Evolutionary conservation across 169 alveolate genomes (phyloP).

Genomic region (Plasmodium yoelii): DNA sequence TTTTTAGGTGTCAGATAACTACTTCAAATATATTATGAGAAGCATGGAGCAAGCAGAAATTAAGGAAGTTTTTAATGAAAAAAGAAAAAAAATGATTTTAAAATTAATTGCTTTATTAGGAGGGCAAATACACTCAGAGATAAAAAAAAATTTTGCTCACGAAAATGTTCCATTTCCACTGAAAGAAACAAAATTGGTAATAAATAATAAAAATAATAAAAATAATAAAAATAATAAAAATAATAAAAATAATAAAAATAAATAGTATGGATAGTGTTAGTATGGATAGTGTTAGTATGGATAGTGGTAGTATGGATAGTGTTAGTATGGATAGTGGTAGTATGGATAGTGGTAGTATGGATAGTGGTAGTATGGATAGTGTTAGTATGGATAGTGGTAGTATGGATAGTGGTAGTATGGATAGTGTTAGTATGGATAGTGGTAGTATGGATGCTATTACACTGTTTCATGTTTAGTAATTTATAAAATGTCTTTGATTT

Average conservation of each 20-base stretch:
- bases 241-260: neutral
- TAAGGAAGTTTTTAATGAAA: slow-evolving; percentile 72
- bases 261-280: neutral
- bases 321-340: neutral
- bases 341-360: neutral
- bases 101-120: slow-evolving; percentile 64
- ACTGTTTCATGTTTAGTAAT: too few species aligned
- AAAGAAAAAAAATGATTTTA: slow-evolving; percentile 59
- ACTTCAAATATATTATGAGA: slow-evolving; percentile 43
- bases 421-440: neutral
- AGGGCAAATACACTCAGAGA: slow-evolving; percentile 50
- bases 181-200: slow-evolving; percentile 40
- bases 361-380: neutral
- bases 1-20: slow-evolving; percentile 57
- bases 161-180: slow-evolving; percentile 23
- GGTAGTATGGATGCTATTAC: too few species aligned
- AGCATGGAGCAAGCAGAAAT: slow-evolving; percentile 68
- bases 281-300: neutral
- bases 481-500: too few species aligned
- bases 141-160: slow-evolving; percentile 24
- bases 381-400: neutral
- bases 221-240: neutral
- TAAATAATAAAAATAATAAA: neutral
- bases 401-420: too few species aligned
- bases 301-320: neutral